phyloP scores from a whole-genome alignment of 2,329 filamentous ascomycete genomes.

The Monosporascus sp. region DNA sequence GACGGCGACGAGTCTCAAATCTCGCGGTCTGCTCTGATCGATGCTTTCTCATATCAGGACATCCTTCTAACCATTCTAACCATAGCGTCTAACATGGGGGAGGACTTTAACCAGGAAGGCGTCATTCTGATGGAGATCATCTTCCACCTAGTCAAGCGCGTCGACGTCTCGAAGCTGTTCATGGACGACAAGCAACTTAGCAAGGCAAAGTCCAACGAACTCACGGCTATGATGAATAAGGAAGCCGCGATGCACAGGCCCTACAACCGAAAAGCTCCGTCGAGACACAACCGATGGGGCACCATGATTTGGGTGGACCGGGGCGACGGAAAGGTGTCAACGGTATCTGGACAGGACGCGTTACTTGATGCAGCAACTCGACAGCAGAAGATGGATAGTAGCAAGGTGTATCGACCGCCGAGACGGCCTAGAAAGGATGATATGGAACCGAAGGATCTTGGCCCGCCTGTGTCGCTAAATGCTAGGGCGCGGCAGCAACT shows the following conservation, averaged over 20 bases:
- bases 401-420: conserved; percentile 85
- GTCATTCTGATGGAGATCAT: conserved; percentile 85
- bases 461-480: conserved; percentile 64
- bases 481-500: conserved; percentile 70
- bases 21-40: conserved; percentile 80
- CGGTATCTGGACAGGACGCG: conserved; percentile 82
- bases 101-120: conserved; percentile 88
- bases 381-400: conserved; percentile 82
- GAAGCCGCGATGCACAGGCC: conserved; percentile 78
- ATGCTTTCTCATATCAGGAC: conserved; percentile 85
- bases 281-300: conserved; percentile 87
- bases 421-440: conserved; percentile 56
- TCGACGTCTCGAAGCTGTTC: conserved; percentile 79
- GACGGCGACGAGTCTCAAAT: conserved; percentile 89
- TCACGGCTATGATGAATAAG: conserved; percentile 69
- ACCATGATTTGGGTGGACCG: conserved; percentile 97
- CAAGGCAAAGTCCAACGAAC: conserved; percentile 64
- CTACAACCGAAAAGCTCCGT: conserved; percentile 72
- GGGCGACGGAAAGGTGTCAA: conserved; percentile 76
- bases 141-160: conserved; percentile 87
- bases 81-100: conserved; percentile 84
- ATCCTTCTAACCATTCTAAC: conserved; percentile 82
- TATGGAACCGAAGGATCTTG: conserved; percentile 68
- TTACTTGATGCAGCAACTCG: conserved; percentile 67
- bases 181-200: conserved; percentile 70